These are phyloP conservation scores for Trichoderma koningiopsis DNA, from an alignment of 2,329 filamentous ascomycete genomes.

Conservation along the genomic window DNA sequence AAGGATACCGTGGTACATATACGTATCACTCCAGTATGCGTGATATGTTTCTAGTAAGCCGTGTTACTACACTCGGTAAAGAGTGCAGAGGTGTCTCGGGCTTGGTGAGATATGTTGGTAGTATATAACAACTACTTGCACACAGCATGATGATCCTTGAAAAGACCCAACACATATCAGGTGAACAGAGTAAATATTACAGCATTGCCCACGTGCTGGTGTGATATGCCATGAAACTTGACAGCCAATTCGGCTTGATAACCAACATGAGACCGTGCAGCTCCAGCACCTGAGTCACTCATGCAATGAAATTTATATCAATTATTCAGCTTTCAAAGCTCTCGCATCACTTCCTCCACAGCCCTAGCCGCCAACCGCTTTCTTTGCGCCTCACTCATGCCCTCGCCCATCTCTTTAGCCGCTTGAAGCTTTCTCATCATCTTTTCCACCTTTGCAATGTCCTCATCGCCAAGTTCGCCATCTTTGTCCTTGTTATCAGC, in stretches of 20 bases:
- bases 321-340: slow-evolving; percentile 43
- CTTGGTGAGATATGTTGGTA: neutral
- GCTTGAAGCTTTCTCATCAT: slow-evolving; percentile 68
- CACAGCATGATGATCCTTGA: neutral
- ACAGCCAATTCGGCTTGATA: neutral
- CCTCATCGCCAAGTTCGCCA: slow-evolving; percentile 47
- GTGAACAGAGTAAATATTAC: neutral
- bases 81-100: neutral
- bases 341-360: slow-evolving; percentile 66
- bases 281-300: neutral
- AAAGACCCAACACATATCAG: neutral
- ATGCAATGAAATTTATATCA: neutral
- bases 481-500: slow-evolving; percentile 12
- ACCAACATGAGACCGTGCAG: neutral
- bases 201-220: neutral
- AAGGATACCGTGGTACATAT: neutral
- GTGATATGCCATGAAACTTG: neutral
- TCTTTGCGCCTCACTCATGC: slow-evolving; percentile 62
- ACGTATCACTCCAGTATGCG: neutral
- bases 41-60: neutral
- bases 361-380: slow-evolving; percentile 62
- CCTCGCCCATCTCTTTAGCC: slow-evolving; percentile 60
- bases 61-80: neutral
- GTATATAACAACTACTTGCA: neutral
- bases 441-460: slow-evolving; percentile 60